A percentile compares a stretch with the other conserved stretches of the same genome.
Evolutionary conservation across 495 filamentous ascomycete genomes (phyloP).

Genomic region (Geopyxis carbonaria): DNA sequence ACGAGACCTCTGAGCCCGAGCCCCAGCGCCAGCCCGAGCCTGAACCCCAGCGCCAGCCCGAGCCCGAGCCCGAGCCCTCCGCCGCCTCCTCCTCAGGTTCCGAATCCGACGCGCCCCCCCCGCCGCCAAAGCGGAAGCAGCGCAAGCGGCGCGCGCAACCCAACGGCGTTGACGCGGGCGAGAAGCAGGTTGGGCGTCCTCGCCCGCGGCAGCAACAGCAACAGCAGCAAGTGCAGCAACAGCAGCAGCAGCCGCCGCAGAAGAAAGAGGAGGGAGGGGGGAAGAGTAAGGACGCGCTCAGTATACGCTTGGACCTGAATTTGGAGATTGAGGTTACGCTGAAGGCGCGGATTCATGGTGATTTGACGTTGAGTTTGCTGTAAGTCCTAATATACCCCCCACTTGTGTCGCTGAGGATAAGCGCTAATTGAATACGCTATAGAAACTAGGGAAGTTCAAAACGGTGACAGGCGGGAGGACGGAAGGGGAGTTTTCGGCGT

Average conservation of each 20-base stretch:
- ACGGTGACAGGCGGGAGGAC: no score
- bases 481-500: no score
- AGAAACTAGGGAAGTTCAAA: no score
- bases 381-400: no score
- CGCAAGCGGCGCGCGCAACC: not conserved
- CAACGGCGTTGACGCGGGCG: not conserved
- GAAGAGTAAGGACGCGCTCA: constrained; percentile 52
- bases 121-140: not conserved
- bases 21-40: not conserved
- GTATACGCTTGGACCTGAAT: constrained; percentile 65
- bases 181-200: not conserved
- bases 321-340: constrained; percentile 77
- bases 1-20: not conserved
- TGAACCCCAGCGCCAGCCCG: not conserved
- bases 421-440: no score
- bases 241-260: not conserved
- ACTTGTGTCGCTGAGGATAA: no score
- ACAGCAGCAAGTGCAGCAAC: constrained; percentile 1
- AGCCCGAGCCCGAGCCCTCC: not conserved
- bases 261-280: constrained; percentile 11
- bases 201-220: constrained; percentile 3
- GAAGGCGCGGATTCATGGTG: constrained; percentile 84
- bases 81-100: not conserved
- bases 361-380: constrained; percentile 72
- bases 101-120: not conserved